Base-by-base conservation (phyloP, 306 rosid species). In the Rosa chinensis region DNA sequence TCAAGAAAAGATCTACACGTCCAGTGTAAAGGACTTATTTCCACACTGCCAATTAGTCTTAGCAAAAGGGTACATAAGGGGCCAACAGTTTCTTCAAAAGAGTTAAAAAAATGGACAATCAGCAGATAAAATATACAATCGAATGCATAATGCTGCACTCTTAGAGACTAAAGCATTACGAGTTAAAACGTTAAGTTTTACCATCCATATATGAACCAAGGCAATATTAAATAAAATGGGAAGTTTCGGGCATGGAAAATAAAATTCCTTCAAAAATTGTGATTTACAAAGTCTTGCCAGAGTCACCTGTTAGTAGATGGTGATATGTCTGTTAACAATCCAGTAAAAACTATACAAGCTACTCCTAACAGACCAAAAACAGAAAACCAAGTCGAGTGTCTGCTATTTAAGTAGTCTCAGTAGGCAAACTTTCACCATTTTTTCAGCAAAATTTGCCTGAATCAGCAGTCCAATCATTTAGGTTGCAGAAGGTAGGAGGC, bases 401-500 rank as follows among this genome's bases (percentile, higher is more conserved):
- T 14, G 44, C 20, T 32, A 32, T 5, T 37, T 8, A 40, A 73
- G 49, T 25, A 11, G 18, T 23, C 66, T 61, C 17, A 10, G 37
- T 7, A 10, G 0, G n/a, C 66, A 43, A 35, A 67, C 23, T 68
- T 35, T 43, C 45, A 20, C 39, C 37, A 10, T 61, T 32, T 48
- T 40, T 50, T 75, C 37, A 13, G 25, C 53, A 45, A 82, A 62
- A 66, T 0, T 49, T 48, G 63, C 70, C 59, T 44, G 49, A 49
- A 21, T 47, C 45, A 11, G 69, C 44, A 32, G 74, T 14, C n/a
- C 25, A 17, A 62, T 90, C 91, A 89, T 81, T 84, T 87, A 48
- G 92, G 86, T 80, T 81, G 87, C 77, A 85, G 85, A 91, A 92
- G 80, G 84, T 94, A 94, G 17, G 98, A 89, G 44, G 94, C 96